Conservation (phyloP, 768 basidiomycete species). For the Hemileccinum rubropunctum region DNA sequence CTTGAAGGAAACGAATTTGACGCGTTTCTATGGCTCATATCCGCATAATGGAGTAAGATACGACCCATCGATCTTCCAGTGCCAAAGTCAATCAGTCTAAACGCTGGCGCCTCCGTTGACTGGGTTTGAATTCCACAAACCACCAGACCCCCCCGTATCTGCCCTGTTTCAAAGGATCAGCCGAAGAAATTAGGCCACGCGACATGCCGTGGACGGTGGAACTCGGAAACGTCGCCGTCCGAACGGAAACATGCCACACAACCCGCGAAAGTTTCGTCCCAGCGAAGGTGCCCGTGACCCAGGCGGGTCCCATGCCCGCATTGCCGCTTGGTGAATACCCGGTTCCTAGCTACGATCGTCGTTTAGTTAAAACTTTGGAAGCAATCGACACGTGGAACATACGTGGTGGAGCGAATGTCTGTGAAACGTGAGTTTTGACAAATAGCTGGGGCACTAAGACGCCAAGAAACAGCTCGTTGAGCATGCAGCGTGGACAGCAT, state of each 20-base stretch:
- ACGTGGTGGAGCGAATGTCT: not conserved
- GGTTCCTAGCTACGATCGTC: conserved; percentile 1
- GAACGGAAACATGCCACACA: conserved; percentile 11
- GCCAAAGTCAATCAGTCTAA: conserved; percentile 25
- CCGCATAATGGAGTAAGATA: not conserved
- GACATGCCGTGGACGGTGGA: conserved; percentile 12
- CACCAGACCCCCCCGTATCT: not conserved
- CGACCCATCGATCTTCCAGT: conserved; percentile 9
- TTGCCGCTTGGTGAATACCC: not conserved
- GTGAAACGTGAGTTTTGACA: conserved; percentile 11
- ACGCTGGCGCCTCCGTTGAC: conserved; percentile 18
- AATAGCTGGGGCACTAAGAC: not conserved
- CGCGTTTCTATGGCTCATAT: conserved; percentile 17
- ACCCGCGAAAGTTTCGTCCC: conserved; percentile 24
- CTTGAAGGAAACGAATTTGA: conserved; percentile 17
- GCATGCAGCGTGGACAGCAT: too few species aligned
- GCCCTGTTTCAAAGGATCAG: conserved; percentile 25
- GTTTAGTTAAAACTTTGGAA: not conserved
- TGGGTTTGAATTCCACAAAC: conserved; percentile 16
- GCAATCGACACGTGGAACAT: conserved; percentile 17
- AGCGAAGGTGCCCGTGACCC: not conserved
- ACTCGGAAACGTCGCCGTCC: conserved; percentile 2
- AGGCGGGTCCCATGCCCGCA: not conserved
- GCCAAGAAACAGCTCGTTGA: not conserved
- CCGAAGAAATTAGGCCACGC: conserved; percentile 14